These are phyloP conservation scores for Aspergillus sp. DNA, from an alignment of 2,329 filamentous ascomycete genomes.

Conservation along the genomic window DNA sequence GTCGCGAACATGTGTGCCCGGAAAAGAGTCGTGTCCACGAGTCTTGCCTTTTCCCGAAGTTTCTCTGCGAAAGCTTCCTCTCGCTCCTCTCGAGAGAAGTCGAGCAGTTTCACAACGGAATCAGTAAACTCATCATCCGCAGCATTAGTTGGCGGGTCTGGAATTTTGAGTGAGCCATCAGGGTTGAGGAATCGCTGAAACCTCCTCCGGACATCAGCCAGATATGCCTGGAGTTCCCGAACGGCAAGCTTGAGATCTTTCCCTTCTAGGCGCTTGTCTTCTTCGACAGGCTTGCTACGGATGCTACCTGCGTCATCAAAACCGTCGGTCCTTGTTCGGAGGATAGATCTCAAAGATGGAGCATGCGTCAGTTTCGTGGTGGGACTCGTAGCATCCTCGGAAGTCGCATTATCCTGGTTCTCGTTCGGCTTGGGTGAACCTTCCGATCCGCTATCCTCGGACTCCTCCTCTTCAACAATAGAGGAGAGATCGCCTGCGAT, in stretches of 20 bases:
- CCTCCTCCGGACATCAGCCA: slow-evolving; percentile 71
- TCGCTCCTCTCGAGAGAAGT: slow-evolving; percentile 44
- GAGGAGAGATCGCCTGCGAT: slow-evolving; percentile 77
- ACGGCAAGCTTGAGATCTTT: slow-evolving; percentile 79
- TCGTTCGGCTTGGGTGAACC: slow-evolving; percentile 21
- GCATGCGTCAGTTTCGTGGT: slow-evolving; percentile 24
- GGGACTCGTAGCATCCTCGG: slow-evolving; percentile 19
- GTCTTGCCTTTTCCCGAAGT: slow-evolving; percentile 66
- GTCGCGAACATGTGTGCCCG: slow-evolving; percentile 89
- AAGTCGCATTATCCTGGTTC: slow-evolving; percentile 16
- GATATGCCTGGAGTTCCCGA: slow-evolving; percentile 74
- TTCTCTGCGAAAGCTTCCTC: slow-evolving; percentile 59
- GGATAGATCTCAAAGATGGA: slow-evolving; percentile 33
- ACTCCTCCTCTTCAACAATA: slow-evolving; percentile 46
- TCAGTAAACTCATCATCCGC: slow-evolving; percentile 36
- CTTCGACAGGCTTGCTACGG: slow-evolving; percentile 27
- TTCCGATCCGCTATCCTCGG: slow-evolving; percentile 22
- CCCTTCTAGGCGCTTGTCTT: slow-evolving; percentile 49
- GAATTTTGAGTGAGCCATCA: slow-evolving; percentile 45
- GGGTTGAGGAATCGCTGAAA: slow-evolving; percentile 55
- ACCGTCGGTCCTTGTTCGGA: slow-evolving; percentile 31
- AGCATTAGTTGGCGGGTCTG: slow-evolving; percentile 23
- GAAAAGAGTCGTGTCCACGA: slow-evolving; percentile 93
- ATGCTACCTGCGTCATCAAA: slow-evolving; percentile 35
- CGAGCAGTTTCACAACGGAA: slow-evolving; percentile 42